phyloP scores from a whole-genome alignment of 805 yeast species.

The Metschnikowia continentalis region DNA sequence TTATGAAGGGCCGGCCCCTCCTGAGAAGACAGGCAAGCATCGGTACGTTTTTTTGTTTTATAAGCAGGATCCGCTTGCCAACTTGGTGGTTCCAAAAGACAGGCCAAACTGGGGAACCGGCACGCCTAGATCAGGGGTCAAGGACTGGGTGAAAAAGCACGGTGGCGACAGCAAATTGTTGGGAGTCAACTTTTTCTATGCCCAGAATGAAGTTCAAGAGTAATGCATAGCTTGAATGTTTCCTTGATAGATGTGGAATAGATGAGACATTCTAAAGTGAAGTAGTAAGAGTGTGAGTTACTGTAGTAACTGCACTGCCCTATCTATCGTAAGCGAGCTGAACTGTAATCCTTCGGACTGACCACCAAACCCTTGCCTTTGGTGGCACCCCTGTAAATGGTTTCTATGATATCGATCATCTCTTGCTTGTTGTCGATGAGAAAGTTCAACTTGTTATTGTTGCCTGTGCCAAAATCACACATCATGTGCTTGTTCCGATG shows the following conservation, averaged over 20 bases:
- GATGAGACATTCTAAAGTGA: background rate
- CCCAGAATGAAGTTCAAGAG: constrained; percentile 48
- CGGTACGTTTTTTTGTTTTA: constrained; percentile 76
- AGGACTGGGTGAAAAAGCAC: constrained; percentile 65
- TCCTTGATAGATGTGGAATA: background rate
- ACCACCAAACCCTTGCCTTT: constrained; percentile 91
- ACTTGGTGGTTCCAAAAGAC: constrained; percentile 43
- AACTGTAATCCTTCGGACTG: constrained; percentile 70
- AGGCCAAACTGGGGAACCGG: constrained; percentile 85
- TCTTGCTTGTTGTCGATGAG: constrained; percentile 74
- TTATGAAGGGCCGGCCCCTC: constrained; percentile 89
- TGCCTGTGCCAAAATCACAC: constrained; percentile 98
- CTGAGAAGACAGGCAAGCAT: constrained; percentile 79
- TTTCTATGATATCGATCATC: constrained; percentile 84
- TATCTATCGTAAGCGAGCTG: constrained; percentile 13
- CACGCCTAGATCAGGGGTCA: constrained; percentile 72
- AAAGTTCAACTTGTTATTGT: constrained; percentile 90
- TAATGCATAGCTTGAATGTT: background rate
- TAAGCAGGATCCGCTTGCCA: constrained; percentile 53
- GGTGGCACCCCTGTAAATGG: constrained; percentile 83
- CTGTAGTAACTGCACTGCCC: no score
- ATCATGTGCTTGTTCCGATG: constrained; percentile 92
- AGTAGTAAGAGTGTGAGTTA: background rate
- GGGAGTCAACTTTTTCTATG: constrained; percentile 79
- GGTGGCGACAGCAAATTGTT: constrained; percentile 54